Conservation (phyloP, 306 rosid genomes). For the Malus fusca region DNA sequence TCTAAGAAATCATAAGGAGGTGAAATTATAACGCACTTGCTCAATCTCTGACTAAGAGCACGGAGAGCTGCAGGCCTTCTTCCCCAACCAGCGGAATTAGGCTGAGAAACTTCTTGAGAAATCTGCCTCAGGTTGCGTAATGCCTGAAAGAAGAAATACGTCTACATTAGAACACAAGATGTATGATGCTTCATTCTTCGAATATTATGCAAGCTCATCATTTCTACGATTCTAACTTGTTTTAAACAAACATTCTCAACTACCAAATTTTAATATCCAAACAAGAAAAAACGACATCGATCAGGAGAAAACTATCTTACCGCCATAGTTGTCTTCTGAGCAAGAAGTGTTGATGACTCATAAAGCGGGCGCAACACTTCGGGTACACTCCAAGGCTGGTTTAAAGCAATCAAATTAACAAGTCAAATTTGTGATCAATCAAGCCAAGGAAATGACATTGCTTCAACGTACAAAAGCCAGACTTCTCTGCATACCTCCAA, state of each 20-base stretch:
- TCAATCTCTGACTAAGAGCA: slow-evolving; percentile 75
- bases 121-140: slow-evolving; percentile 88
- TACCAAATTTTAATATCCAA: not conserved
- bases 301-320: slow-evolving; percentile 30
- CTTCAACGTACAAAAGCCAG: not conserved
- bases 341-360: slow-evolving; percentile 81
- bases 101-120: slow-evolving; percentile 95
- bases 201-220: too few relatives aligned
- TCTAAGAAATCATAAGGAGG: slow-evolving; percentile 2
- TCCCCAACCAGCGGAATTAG: slow-evolving; percentile 86
- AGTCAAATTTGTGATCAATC: slow-evolving; percentile 11
- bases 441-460: slow-evolving; percentile 8
- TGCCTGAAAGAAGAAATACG: slow-evolving; percentile 48
- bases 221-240: not conserved
- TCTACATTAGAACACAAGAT: not conserved
- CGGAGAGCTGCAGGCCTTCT: slow-evolving; percentile 91
- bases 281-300: not conserved
- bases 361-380: slow-evolving; percentile 94
- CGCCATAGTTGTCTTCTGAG: slow-evolving; percentile 91
- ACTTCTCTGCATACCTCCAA: slow-evolving; percentile 53
- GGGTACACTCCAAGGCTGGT: slow-evolving; percentile 96
- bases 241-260: not conserved
- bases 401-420: slow-evolving; percentile 13
- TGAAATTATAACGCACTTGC: slow-evolving; percentile 44
- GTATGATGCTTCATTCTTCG: not conserved